Evolutionary conservation across 441 rosid genomes (phyloP).

Genomic region (Bruguiera hainesii): DNA sequence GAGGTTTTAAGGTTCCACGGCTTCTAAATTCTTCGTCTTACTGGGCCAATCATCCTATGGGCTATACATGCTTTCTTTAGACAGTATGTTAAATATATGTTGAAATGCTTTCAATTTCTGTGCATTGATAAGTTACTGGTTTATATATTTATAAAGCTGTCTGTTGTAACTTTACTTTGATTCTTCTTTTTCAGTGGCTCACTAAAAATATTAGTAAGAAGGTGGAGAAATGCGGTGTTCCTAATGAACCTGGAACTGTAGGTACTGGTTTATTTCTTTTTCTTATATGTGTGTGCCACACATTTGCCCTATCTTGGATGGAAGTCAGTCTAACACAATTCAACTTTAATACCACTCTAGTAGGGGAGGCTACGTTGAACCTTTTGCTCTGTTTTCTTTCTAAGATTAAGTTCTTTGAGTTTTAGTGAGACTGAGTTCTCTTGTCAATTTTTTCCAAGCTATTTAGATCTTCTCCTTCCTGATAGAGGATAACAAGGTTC

Average conservation of each 20-base stretch:
- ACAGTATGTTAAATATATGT: too few relatives aligned
- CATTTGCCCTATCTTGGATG: background rate
- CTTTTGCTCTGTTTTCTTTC: too few relatives aligned
- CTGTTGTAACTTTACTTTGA: slow-evolving; percentile 14
- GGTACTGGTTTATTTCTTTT: slow-evolving; percentile 37
- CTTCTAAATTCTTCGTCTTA: too few relatives aligned
- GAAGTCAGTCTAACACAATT: background rate
- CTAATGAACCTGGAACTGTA: slow-evolving; percentile 42
- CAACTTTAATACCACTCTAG: background rate
- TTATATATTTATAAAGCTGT: background rate
- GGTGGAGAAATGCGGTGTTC: slow-evolving; percentile 53
- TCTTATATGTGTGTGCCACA: background rate
- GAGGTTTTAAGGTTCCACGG: too few relatives aligned
- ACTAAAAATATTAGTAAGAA: slow-evolving; percentile 67
- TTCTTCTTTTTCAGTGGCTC: slow-evolving; percentile 58
- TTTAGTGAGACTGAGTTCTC: too few relatives aligned
- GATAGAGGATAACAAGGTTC: too few relatives aligned
- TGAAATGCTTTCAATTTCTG: too few relatives aligned
- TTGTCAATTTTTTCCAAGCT: too few relatives aligned
- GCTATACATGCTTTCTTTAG: too few relatives aligned
- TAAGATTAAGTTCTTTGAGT: too few relatives aligned
- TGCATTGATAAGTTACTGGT: background rate
- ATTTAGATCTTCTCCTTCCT: too few relatives aligned
- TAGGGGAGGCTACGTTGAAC: background rate
- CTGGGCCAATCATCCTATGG: too few relatives aligned